Conservation (phyloP, 306 rosid species). For the Rosa lucieae region DNA sequence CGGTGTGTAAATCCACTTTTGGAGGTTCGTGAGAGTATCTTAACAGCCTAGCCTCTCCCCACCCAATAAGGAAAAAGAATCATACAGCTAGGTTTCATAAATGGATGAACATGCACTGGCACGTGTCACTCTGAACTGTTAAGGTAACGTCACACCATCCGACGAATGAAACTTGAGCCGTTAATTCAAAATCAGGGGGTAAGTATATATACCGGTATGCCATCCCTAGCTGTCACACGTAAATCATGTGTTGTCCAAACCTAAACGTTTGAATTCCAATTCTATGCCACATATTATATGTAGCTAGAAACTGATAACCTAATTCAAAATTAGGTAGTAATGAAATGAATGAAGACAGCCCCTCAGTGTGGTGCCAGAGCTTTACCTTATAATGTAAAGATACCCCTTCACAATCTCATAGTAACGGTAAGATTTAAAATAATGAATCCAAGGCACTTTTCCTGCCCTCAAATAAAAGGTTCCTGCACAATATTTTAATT, state of each 20-base stretch:
- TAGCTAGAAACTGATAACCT: neutral
- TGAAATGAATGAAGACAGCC: neutral
- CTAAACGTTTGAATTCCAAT: neutral
- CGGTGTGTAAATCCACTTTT: neutral
- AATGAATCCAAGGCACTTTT: too few species aligned
- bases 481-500: too few species aligned
- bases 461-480: too few species aligned
- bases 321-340: neutral
- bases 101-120: neutral
- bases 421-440: too few species aligned
- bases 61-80: neutral
- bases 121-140: neutral
- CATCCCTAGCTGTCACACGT: neutral
- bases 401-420: neutral
- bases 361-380: too few species aligned
- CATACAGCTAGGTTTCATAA: conserved; percentile 5
- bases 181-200: neutral
- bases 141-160: neutral
- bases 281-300: neutral
- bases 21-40: neutral
- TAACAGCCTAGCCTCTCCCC: neutral
- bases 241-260: neutral
- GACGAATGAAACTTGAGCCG: neutral
- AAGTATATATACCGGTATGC: too few species aligned
- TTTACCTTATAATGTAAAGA: too few species aligned